Evolutionary conservation across 139 green algal genomes (phyloP), one percentile per base, ranked within the genome.

Genomic region (Diplosphaera chodatii): DNA sequence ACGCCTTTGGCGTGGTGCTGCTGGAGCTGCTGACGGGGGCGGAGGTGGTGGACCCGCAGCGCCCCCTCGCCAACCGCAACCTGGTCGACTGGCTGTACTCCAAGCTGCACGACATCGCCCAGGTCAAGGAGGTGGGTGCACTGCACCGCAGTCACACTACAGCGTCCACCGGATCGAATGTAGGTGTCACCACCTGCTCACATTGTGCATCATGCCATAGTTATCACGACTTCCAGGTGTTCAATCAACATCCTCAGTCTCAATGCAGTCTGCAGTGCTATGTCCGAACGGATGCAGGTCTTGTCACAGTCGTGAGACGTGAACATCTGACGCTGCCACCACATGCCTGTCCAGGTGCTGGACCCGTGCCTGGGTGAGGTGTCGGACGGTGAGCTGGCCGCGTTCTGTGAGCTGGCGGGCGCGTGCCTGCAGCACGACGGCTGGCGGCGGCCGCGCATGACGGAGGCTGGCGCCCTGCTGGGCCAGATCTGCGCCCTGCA

Each of bases 21-120:
- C 69, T 86, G 74, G 82, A 89, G 76, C 67, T 89, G 70, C 69
- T 89, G 68, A 87, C 78, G 22, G 83, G 83, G 32, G 64, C 41
- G 29, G 69, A 80, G 30, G 69, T 77, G 1, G 80, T 87, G 32
- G 83, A 87, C 63, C 80, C 32, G 21, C 63, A 40, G 23, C 70
- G 82, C 28, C 70, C 70, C 23, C 37, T 64, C 18, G 66, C 77
- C 32, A 55, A 78, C 63, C 79, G 80, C 23, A 74, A 79, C 40
- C 74, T 87, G 40, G 79, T 83, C 25, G 68, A 80, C n/a, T 85
- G 71, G 71, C 67, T 85, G 62, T 31, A 73, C n/a, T 55, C 64
- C 25, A 31, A n/a, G 27, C 67, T 75, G 40, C 31, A 67, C 32
- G 37, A 28, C 63, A 32, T 80, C 25, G 30, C 65, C 25, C 16